A percentile compares a stretch with the other conserved stretches of the same genome.
These are phyloP conservation scores for Escovopsis sp. DNA, from an alignment of 2,329 filamentous ascomycete species.

Conservation along the genomic window DNA sequence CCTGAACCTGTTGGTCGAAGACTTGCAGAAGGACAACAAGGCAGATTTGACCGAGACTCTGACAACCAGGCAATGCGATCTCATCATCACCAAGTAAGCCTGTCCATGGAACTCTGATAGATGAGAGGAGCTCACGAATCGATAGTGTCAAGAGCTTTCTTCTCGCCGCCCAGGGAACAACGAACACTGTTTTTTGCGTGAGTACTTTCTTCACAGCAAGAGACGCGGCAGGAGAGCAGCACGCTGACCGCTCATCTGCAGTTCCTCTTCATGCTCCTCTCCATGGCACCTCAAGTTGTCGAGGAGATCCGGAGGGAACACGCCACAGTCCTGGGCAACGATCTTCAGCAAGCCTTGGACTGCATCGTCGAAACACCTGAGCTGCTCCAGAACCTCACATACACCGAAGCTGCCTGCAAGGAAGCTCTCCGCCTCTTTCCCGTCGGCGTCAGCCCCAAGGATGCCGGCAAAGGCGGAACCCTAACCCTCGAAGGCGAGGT, in stretches of 20 bases:
- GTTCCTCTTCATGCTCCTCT: constrained; percentile 8
- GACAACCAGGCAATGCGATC: too few relatives aligned
- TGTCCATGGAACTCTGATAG: too few relatives aligned
- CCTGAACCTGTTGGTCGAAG: constrained; percentile 10
- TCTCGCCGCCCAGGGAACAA: constrained; percentile 15
- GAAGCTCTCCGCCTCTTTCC: constrained; percentile 39
- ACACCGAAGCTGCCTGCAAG: constrained; percentile 38
- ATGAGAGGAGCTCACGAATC: not conserved
- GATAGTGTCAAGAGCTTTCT: constrained; percentile 12
- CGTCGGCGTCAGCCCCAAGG: constrained; percentile 26
- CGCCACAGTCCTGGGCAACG: constrained; percentile 12
- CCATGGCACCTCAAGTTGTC: constrained; percentile 11
- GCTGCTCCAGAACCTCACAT: constrained; percentile 33
- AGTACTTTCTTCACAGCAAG: not conserved
- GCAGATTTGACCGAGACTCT: too few relatives aligned
- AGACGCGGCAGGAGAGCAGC: not conserved
- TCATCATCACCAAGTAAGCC: too few relatives aligned
- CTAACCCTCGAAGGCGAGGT: constrained; percentile 23
- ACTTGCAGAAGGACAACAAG: too few relatives aligned
- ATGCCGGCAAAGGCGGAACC: constrained; percentile 15
- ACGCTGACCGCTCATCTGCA: not conserved
- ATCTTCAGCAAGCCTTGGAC: constrained; percentile 17
- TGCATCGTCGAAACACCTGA: constrained; percentile 24
- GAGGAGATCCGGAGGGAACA: constrained; percentile 15
- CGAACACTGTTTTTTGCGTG: constrained; percentile 9